Conservation (phyloP, 1,139 yeast species). For the Geotrichum histeridarum region DNA sequence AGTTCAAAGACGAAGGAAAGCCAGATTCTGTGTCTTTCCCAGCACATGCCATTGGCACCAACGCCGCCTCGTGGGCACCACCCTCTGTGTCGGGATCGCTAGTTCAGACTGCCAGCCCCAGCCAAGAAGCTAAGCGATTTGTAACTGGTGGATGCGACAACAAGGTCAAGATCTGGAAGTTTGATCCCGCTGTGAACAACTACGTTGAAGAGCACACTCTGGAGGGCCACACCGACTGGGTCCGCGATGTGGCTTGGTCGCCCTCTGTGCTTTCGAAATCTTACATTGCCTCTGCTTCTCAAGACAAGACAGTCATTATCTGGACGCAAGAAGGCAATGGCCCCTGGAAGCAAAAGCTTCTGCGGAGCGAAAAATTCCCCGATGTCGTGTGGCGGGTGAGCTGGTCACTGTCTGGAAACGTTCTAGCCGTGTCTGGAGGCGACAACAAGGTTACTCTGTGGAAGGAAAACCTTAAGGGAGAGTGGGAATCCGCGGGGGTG, state of each 20-base stretch:
- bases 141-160: constrained; percentile 96
- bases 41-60: constrained; percentile 91
- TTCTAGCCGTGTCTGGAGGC: constrained; percentile 92
- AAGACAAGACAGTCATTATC: constrained; percentile 87
- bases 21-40: constrained; percentile 58
- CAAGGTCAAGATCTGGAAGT: constrained; percentile 84
- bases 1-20: constrained; percentile 86
- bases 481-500: constrained; percentile 95
- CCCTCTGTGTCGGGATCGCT: constrained; percentile 40
- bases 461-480: constrained; percentile 90
- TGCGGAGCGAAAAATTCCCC: constrained; percentile 79
- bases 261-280: constrained; percentile 82
- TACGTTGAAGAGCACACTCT: constrained; percentile 64
- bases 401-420: constrained; percentile 94
- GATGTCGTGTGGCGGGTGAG: constrained; percentile 98
- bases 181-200: constrained; percentile 50
- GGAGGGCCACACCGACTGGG: constrained; percentile 84
- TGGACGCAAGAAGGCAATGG: constrained; percentile 79
- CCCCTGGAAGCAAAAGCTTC: constrained; percentile 66
- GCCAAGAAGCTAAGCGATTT: constrained; percentile 52
- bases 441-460: constrained; percentile 93
- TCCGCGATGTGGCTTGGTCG: constrained; percentile 75
- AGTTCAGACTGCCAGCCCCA: constrained; percentile 29
- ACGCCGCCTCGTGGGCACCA: constrained; percentile 96
- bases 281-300: constrained; percentile 94